Conservation (phyloP, 495 filamentous ascomycete species). For the Copromyces sp. region DNA sequence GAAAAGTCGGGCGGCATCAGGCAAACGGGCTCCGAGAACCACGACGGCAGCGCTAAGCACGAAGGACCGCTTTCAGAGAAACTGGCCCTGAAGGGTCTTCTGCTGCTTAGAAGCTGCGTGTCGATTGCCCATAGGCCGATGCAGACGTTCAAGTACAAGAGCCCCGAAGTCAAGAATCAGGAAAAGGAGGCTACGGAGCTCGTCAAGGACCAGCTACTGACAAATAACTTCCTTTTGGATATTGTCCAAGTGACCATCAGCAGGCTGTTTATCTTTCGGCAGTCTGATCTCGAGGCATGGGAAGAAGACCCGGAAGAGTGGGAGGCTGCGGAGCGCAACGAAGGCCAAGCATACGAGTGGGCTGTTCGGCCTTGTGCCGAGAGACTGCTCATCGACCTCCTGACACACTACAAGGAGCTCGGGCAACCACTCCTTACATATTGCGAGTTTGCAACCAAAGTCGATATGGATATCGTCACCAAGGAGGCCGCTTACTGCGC, state of each 20-base stretch:
- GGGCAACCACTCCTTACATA: constrained; percentile 66
- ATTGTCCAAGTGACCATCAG: constrained; percentile 77
- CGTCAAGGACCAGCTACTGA: constrained; percentile 63
- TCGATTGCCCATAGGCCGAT: constrained; percentile 72
- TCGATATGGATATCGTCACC: constrained; percentile 57
- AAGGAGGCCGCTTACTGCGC: constrained; percentile 94
- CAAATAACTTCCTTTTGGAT: constrained; percentile 59
- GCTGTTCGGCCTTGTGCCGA: constrained; percentile 83
- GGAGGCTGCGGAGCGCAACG: constrained; percentile 73
- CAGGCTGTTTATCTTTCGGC: constrained; percentile 79
- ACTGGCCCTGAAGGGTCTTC: constrained; percentile 67
- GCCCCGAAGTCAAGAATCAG: constrained; percentile 57
- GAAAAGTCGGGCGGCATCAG: constrained; percentile 38
- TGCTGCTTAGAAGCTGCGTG: constrained; percentile 73
- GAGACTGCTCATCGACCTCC: constrained; percentile 84
- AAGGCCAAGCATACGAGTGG: constrained; percentile 76
- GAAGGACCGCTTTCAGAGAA: constrained; percentile 57
- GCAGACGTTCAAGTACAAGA: constrained; percentile 72
- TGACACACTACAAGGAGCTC: constrained; percentile 74
- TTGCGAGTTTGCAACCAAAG: constrained; percentile 62
- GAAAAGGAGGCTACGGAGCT: constrained; percentile 51
- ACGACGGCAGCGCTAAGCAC: constrained; percentile 43
- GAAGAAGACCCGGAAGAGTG: constrained; percentile 87
- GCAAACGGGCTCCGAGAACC: constrained; percentile 34
- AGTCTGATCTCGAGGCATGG: constrained; percentile 79